Conservation (phyloP, 768 basidiomycete species). For the Xerocomellus intermedius region DNA sequence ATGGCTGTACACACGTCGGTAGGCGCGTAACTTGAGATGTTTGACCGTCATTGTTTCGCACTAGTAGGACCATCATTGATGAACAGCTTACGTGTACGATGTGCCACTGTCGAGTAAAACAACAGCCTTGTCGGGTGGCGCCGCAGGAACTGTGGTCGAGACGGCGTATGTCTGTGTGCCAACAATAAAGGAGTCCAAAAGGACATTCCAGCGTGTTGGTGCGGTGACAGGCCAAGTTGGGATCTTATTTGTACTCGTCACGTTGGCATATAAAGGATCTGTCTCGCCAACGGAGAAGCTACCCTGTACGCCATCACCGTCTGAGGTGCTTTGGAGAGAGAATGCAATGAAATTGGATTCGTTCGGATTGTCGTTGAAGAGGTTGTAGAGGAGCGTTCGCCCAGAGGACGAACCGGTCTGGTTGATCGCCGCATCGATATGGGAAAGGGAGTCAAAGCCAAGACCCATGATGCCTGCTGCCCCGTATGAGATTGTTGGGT, state of each 20-base stretch:
- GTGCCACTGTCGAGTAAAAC: constrained; percentile 79
- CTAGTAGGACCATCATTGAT: not conserved
- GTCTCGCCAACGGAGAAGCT: constrained; percentile 74
- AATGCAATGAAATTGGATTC: constrained; percentile 84
- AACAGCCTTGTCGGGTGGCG: constrained; percentile 70
- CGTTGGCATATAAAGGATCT: constrained; percentile 57
- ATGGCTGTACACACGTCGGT: constrained; percentile 63
- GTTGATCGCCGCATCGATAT: constrained; percentile 62
- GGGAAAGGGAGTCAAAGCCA: constrained; percentile 76
- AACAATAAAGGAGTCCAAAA: constrained; percentile 70
- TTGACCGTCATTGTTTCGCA: constrained; percentile 4
- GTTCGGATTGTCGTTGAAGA: constrained; percentile 63
- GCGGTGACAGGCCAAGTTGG: constrained; percentile 68
- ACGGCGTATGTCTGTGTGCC: constrained; percentile 51
- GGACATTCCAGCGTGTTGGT: constrained; percentile 73
- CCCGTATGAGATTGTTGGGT: constrained; percentile 72
- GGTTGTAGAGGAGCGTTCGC: constrained; percentile 70
- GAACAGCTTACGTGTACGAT: constrained; percentile 63
- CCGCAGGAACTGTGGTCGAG: constrained; percentile 52
- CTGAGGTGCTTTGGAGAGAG: constrained; percentile 59
- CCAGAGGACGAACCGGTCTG: constrained; percentile 57
- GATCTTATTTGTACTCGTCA: constrained; percentile 57
- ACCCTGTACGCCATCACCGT: constrained; percentile 58
- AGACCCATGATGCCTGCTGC: constrained; percentile 72
- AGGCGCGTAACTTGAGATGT: constrained; percentile 60